A percentile compares a stretch with the other conserved stretches of the same genome.
These are phyloP conservation scores for Puccinia triticina DNA, from an alignment of 1,284 basidiomycete species.

Conservation along the genomic window DNA sequence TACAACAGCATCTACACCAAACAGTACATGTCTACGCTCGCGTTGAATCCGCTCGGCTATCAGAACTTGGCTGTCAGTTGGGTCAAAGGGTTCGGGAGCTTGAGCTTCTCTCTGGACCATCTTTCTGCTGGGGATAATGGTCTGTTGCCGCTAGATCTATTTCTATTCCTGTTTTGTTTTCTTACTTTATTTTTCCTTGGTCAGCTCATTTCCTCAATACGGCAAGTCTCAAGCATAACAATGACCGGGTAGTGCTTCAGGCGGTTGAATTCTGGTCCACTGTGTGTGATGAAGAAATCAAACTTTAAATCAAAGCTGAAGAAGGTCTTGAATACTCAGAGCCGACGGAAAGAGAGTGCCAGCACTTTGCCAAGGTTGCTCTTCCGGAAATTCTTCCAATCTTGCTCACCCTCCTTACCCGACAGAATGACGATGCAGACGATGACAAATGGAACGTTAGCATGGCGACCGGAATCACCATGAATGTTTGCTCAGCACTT, in stretches of 20 bases:
- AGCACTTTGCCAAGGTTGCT: constrained; percentile 90
- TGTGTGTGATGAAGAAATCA: constrained; percentile 96
- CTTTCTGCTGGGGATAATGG: constrained; percentile 89
- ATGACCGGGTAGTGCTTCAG: constrained; percentile 89
- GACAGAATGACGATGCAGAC: constrained; percentile 94
- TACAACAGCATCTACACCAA: constrained; percentile 88
- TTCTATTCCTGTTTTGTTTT: not conserved
- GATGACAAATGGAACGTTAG: constrained; percentile 99
- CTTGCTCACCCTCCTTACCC: constrained; percentile 81
- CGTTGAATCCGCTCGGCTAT: constrained; percentile 79
- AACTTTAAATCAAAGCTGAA: constrained; percentile 85
- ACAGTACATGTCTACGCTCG: constrained; percentile 89
- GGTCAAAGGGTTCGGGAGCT: constrained; percentile 77
- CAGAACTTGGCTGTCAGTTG: constrained; percentile 78
- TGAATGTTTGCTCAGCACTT: too few species aligned
- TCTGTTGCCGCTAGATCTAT: constrained; percentile 35
- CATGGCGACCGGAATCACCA: constrained; percentile 96
- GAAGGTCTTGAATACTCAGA: constrained; percentile 92
- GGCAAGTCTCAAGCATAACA: constrained; percentile 81
- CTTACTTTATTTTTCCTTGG: not conserved
- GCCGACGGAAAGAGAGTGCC: constrained; percentile 81
- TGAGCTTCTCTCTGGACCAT: constrained; percentile 82
- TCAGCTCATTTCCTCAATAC: constrained; percentile 84
- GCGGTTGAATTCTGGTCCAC: constrained; percentile 99
- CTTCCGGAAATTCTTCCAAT: constrained; percentile 93